Evolutionary conservation across 257 asterid genomes (phyloP), one percentile per base, ranked within the genome.

Genomic region (Prunella vulgaris): DNA sequence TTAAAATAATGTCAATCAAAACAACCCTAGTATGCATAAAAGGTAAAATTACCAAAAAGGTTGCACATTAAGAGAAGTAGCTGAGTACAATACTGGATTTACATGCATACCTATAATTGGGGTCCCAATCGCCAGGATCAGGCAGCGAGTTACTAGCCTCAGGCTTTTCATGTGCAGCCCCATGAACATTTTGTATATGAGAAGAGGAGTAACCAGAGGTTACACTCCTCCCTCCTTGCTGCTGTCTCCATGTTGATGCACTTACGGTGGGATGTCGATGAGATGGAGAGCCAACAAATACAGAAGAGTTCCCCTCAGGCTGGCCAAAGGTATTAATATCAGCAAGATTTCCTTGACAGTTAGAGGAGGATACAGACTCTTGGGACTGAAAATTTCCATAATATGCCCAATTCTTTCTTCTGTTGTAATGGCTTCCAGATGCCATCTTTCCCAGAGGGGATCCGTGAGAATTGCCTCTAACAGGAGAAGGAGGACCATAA

Each of bases 41-140:
- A 58, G 69, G 27, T 15, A 35, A 70, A 51, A 20, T 21, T 46
- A 35, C 68, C 70, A 57, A 32, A 35, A 12, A 62, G 20, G 17
- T 40, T 52, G 40, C 18, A 54, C 24, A 66, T 67, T 27, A 67
- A 53, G 56, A 21, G 54, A 69, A 17, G 21, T 68, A 21, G 62
- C 64, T 65, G 62, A 49, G 30, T 58, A 37, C 35, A 30, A 2
- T 30, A 30, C 38, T 33, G 10, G 38, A 33, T 5, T 33, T 33
- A 33, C 27, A 69, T 14, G 18, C 20, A 22, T 81, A 91, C 99
- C 99, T 94, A 84, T 94, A 94, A 84, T 94, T 87, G 84, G 99
- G 99, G 79, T 94, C 99, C 99, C 97, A 94, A 70, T 94, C 99
- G 70, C 92, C 99, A 44, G 99, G 99, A 85, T 94, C 97, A 62